Base-by-base conservation (phyloP, 2,329 filamentous ascomycete species). In the Pseudophaeomoniella oleicola region DNA sequence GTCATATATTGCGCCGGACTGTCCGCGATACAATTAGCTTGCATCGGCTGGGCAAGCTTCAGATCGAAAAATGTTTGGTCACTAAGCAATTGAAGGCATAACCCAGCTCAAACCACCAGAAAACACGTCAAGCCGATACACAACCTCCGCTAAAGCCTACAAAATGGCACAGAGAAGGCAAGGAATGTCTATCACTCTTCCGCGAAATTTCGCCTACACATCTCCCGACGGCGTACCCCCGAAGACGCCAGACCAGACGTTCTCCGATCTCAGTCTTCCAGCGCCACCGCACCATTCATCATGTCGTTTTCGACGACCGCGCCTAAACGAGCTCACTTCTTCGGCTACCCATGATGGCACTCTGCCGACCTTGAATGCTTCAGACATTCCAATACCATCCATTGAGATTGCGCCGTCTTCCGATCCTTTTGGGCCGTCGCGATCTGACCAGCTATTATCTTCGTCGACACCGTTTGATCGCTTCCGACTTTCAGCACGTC, bases 181-280 rank as follows among this genome's bases (percentile, higher is more conserved):
- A 36, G 55, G 53, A 14, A 50, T 63, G 36, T 64, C 62, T 39
- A 60, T 59, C 37, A 65, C 62, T 16, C 47, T 65, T 16, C 62
- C 62, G 17, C 63, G 64, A 44, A 62, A 63, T 47, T 65, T 65
- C 46, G 62, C 58, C 16, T 60, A 61, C 34, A 51, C 58, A 36
- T 54, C 55, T 34, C 36, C 47, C 33, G 45, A 47, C 35, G 45
- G 47, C 30, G 52, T 52, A 19, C 53, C 53, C 38, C 62, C 62
- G 16, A 60, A 48, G 44, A 65, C 62, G 12, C 62, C 62, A 39
- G 55, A 63, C 42, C 60, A 56, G 40, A 49, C 55, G 12, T 53
- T 54, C 10, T 46, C 50, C 22, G 51, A 57, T 37, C 49, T 59
- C 18, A 55, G 59, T 35, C 51, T 59, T 4, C 62, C 62, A n/a